phyloP scores from a whole-genome alignment of 2,329 filamentous ascomycete species.

The Cytospora piceicola region DNA sequence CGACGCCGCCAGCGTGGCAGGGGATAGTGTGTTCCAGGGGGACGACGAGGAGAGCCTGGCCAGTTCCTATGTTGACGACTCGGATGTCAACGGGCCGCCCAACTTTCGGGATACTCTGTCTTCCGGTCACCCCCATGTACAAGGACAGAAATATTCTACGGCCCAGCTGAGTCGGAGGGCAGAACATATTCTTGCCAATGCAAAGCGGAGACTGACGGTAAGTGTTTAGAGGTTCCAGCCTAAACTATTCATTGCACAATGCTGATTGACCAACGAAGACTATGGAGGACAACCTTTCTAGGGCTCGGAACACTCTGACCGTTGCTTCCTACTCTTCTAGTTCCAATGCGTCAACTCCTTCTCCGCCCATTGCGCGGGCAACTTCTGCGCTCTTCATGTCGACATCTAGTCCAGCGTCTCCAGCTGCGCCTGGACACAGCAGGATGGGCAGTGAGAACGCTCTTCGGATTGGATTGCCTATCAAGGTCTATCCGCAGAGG shows the following conservation, averaged over 20 bases:
- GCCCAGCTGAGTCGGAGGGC: constrained; percentile 79
- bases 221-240: constrained; percentile 41
- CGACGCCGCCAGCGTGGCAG: constrained; percentile 60
- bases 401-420: constrained; percentile 36
- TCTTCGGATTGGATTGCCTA: constrained; percentile 49
- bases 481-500: constrained; percentile 53
- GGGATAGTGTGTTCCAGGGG: constrained; percentile 68
- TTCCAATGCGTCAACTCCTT: constrained; percentile 58
- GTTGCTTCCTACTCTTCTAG: constrained; percentile 62
- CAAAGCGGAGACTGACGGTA: constrained; percentile 86
- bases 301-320: constrained; percentile 72
- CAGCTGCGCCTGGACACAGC: constrained; percentile 50
- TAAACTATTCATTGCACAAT: neutral
- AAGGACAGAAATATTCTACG: constrained; percentile 70
- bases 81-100: constrained; percentile 29
- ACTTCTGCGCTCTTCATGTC: constrained; percentile 42
- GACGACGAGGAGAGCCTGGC: constrained; percentile 70
- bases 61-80: constrained; percentile 57
- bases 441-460: constrained; percentile 66
- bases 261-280: constrained; percentile 57
- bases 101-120: neutral
- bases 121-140: constrained; percentile 33
- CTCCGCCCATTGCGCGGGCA: constrained; percentile 51
- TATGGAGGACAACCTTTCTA: constrained; percentile 89
- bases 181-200: constrained; percentile 89